Evolutionary conservation across 257 asterid species (phyloP), one percentile per base, ranked within the genome.

Genomic region (Solanum tarijense): DNA sequence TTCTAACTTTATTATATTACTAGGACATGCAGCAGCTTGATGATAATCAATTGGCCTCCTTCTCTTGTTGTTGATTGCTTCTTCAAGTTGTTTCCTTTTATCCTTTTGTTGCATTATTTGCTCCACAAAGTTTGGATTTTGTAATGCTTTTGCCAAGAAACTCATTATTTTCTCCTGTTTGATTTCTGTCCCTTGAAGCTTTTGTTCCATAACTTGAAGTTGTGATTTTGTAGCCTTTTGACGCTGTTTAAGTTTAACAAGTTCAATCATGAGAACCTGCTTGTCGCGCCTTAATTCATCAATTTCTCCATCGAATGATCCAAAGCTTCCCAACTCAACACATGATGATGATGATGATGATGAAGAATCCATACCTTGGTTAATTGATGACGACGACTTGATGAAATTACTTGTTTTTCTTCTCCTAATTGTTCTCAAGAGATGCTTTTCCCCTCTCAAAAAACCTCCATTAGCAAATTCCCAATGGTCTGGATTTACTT

Each of bases 381-480:
- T 38, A 12, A 31, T 2, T 31, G 76, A 71, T 25, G 89, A 74
- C 32, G 87, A 18, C 10, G 41, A 7, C 85, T 81, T 81, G 25
- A 14, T 39, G n/a, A 9, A 41, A 41, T 41, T 25, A 90, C 10
- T 81, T 84, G 92, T 58, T 87, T 88, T 91, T 39, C 93, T 91
- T 82, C 94, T 91, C 89, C 88, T 86, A 23, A 92, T 78, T 65
- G 48, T 87, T 60, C 84, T 91, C 75, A 92, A 69, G 7, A 91
- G 90, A 88, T 90, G 90, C 73, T 84, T 91, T 90, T 92, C 83
- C 2, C 93, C 92, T 73, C 92, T 91, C 55, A 91, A 52, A 83
- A 92, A 92, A 76, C 90, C 92, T 89, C 90, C 94, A 89, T 89
- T 88, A 4, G 94, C 92, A 92, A 92, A 92, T 87, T 92, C 94